Conservation (phyloP, 805 yeast genomes). For the Candida pseudofarinosa region DNA sequence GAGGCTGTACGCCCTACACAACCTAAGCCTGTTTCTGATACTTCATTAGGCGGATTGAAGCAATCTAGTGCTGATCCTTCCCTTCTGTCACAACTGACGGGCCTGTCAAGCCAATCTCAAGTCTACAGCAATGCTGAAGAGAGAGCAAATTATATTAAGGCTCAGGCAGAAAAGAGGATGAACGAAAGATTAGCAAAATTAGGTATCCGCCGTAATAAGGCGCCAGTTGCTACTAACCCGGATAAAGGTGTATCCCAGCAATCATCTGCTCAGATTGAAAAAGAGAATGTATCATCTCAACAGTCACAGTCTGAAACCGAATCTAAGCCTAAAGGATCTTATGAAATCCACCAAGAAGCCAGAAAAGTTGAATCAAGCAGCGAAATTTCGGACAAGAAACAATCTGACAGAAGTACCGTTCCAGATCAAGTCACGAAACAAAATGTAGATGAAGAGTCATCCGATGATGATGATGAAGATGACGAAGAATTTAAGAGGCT, state of each 20-base stretch:
- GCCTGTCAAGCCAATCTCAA: background rate
- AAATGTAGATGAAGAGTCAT: slow-evolving; percentile 13
- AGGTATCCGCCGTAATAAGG: slow-evolving; percentile 53
- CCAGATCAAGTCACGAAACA: background rate
- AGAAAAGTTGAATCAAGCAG: background rate
- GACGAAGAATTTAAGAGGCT: slow-evolving; percentile 50
- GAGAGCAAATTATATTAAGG: slow-evolving; percentile 75
- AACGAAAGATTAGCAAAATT: slow-evolving; percentile 77
- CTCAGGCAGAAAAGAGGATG: slow-evolving; percentile 74
- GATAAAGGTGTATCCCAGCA: slow-evolving; percentile 3
- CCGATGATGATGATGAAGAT: slow-evolving; percentile 36
- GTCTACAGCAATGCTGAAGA: slow-evolving; percentile 53
- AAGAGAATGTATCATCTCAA: background rate
- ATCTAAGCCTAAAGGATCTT: too few relatives aligned
- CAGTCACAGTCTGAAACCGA: background rate
- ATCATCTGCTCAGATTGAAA: background rate
- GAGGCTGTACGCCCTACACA: background rate
- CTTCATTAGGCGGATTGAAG: slow-evolving; percentile 2
- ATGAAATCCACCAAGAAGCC: background rate
- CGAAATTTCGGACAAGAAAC: background rate
- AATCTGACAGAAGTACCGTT: background rate
- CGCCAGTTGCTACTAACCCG: slow-evolving; percentile 10
- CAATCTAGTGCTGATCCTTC: slow-evolving; percentile 8
- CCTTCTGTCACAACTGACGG: slow-evolving; percentile 3
- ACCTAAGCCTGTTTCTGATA: slow-evolving; percentile 2